Percentiles rank a stretch among this genome's conserved stretches.
phyloP scores from a whole-genome alignment of 2,329 filamentous ascomycete species.

The Trichoderma pleuroti region DNA sequence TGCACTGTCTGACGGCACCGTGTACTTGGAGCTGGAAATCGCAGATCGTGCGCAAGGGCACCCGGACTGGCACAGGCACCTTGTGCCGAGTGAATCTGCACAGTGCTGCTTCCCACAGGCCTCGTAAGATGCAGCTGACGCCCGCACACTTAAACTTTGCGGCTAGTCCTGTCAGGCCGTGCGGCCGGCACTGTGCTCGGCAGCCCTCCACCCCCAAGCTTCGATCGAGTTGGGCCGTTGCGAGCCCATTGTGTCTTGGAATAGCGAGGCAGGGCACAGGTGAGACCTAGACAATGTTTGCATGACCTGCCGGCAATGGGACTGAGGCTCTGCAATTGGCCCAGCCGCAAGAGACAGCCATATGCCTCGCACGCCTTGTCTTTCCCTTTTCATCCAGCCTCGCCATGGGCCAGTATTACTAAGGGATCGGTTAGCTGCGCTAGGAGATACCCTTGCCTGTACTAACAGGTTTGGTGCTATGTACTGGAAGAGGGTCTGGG shows the following conservation, averaged over 20 bases:
- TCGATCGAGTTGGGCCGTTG: not conserved
- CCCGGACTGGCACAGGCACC: not conserved
- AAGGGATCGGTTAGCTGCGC: not conserved
- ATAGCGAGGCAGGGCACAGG: slow-evolving; percentile 6
- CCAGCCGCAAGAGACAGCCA: not conserved
- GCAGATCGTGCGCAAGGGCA: slow-evolving; percentile 14
- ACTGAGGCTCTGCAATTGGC: not conserved
- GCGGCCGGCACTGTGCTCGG: not conserved
- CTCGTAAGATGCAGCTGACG: slow-evolving; percentile 14
- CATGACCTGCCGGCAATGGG: not conserved
- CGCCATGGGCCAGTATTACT: not conserved
- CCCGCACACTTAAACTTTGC: not conserved
- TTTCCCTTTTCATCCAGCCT: slow-evolving; percentile 4
- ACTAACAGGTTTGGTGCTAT: no score
- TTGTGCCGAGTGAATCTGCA: not conserved
- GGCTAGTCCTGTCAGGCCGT: not conserved
- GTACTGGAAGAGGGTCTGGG: no score
- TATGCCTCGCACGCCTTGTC: not conserved
- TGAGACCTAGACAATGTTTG: slow-evolving; percentile 8
- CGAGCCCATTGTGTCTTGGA: slow-evolving; percentile 14
- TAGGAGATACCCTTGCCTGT: not conserved
- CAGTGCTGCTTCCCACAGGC: not conserved
- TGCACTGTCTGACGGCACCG: not conserved
- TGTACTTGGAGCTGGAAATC: not conserved
- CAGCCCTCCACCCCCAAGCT: not conserved